These are phyloP conservation scores for Fusarium penzigii DNA, from an alignment of 2,329 filamentous ascomycete genomes.

Conservation along the genomic window DNA sequence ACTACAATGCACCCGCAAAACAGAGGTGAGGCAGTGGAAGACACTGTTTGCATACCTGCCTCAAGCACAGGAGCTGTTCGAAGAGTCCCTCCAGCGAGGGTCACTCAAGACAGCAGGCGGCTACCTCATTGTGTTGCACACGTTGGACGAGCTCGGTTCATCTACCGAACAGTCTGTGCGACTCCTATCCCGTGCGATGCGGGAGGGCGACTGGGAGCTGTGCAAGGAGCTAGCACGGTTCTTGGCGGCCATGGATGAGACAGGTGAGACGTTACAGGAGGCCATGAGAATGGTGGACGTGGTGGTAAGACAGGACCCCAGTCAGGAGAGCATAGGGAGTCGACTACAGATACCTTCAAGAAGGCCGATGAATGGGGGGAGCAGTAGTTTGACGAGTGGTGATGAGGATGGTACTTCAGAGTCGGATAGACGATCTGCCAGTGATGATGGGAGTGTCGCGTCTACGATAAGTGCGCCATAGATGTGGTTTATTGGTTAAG, in stretches of 20 bases:
- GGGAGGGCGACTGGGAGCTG: conserved; percentile 89
- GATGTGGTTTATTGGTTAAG: neutral
- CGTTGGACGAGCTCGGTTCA: conserved; percentile 67
- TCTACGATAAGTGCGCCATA: conserved; percentile 35
- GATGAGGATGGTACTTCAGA: conserved; percentile 37
- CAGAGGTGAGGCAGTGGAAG: conserved; percentile 91
- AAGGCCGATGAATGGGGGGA: conserved; percentile 33
- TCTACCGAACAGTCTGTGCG: conserved; percentile 78
- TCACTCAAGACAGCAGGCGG: conserved; percentile 93
- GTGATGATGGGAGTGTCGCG: conserved; percentile 39
- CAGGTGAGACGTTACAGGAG: conserved; percentile 74
- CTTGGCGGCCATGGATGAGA: conserved; percentile 86
- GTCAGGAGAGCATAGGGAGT: conserved; percentile 28
- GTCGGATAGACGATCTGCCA: conserved; percentile 39
- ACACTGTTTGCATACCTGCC: conserved; percentile 91
- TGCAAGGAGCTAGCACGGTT: conserved; percentile 96
- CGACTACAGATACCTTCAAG: conserved; percentile 35
- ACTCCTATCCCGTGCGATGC: conserved; percentile 76
- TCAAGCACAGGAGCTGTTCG: conserved; percentile 87
- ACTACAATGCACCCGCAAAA: conserved; percentile 95
- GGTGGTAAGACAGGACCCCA: conserved; percentile 31
- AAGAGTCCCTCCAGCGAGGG: conserved; percentile 82
- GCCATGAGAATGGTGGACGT: conserved; percentile 66
- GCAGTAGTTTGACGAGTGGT: conserved; percentile 29
- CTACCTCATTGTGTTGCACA: conserved; percentile 93